These are phyloP conservation scores for Cymbopogon flexuosus DNA, from an alignment of 202 grass and related monocot genomes.

Conservation along the genomic window DNA sequence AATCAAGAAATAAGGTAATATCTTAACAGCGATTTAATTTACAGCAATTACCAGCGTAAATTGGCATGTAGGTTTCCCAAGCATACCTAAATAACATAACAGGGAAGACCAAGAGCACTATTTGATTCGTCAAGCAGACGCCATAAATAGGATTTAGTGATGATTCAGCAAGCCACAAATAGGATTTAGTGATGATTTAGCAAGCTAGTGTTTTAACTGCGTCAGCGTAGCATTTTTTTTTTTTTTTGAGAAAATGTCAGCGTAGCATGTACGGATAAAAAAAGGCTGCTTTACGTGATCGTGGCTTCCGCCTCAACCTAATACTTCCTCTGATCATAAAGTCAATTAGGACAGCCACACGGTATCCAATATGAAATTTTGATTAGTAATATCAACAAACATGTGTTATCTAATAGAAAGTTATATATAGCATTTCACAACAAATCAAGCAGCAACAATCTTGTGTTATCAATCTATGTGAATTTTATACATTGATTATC, in stretches of 20 bases:
- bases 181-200: not conserved
- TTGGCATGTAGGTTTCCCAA: not conserved
- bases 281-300: not conserved
- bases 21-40: not conserved
- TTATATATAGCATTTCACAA: no score
- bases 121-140: not conserved
- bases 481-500: not conserved
- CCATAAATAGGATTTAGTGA: constrained; percentile 14
- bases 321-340: not conserved
- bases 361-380: not conserved
- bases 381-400: not conserved
- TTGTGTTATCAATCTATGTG: not conserved
- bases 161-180: not conserved
- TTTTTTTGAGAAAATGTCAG: no score
- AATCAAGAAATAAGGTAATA: not conserved
- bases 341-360: not conserved
- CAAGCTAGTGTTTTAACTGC: not conserved
- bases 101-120: not conserved
- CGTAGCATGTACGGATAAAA: not conserved
- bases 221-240: not conserved
- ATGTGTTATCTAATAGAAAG: not conserved
- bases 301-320: not conserved
- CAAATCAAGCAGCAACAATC: not conserved
- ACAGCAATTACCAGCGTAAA: not conserved
- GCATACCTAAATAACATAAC: not conserved